Evolutionary conservation across 2,329 filamentous ascomycete genomes (phyloP), one percentile per base, ranked within the genome.

Genomic region (Epichloe festucae): DNA sequence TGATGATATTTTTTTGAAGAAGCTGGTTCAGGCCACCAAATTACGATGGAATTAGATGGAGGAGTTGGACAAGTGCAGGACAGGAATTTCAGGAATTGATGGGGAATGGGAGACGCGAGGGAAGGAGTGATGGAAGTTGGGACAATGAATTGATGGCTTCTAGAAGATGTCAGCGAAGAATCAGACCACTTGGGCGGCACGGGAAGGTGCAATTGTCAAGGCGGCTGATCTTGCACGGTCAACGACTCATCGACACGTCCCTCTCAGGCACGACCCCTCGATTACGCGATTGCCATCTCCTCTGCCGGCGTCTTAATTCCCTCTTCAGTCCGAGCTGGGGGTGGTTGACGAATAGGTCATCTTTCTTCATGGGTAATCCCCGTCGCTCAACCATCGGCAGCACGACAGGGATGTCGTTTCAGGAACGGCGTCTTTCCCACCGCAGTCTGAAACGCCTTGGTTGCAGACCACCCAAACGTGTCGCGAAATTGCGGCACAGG

Each of bases 101-200:
- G 35, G 46, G 19, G 35, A 39, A 47, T 47, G 34, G 42, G 51
- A 49, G 43, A 42, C 5, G 38, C 43, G 50, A 53, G 51, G 52
- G 48, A 52, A 50, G 40, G 48, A 17, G 47, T 53, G 49, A 42
- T 31, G 8, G 49, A 46, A 42, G 49, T 46, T 41, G 46, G 52
- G 55, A 48, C 41, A 52, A 21, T 17, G 45, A 31, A 31, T 31
- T 31, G 34, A 27, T 39, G 48, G 52, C 62, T 64, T 64, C 62
- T 63, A 64, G 62, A 64, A 64, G 62, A 56, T 56, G 60, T 64
- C 57, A 43, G 58, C 52, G 57, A 60, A 62, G 57, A 53, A 54
- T 58, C 46, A 48, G 40, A 31, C 47, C 19, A 39, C 46, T 27
- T 14, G 36, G 36, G 5, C 38, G 14, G 36, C 21, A 15, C 50